These are phyloP conservation scores for Teratosphaeriaceae sp. DNA, from an alignment of 2,329 filamentous ascomycete species.

Conservation along the genomic window DNA sequence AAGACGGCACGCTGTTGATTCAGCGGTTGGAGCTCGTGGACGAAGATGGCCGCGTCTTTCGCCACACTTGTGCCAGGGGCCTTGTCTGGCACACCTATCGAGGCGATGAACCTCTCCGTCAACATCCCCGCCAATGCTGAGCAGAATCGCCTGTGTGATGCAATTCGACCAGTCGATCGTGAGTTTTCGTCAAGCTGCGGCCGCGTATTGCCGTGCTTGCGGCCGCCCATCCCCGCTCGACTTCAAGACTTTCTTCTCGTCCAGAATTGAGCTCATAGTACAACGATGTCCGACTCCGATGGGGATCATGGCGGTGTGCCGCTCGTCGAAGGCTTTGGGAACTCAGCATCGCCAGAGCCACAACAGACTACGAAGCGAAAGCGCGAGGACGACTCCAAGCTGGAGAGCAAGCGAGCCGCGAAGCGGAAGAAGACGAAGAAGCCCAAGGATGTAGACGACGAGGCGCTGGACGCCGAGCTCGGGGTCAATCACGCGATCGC, in stretches of 20 bases:
- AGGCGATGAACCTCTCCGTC: slow-evolving; percentile 44
- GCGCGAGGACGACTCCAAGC: slow-evolving; percentile 29
- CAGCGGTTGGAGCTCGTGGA: slow-evolving; percentile 73
- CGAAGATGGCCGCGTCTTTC: slow-evolving; percentile 81
- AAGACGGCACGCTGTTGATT: slow-evolving; percentile 68
- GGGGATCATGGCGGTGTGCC: slow-evolving; percentile 36
- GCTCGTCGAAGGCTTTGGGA: slow-evolving; percentile 37
- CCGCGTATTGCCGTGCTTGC: neutral
- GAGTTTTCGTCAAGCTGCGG: neutral
- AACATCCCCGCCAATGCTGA: slow-evolving; percentile 35
- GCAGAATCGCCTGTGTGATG: too few relatives aligned
- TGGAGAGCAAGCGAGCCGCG: slow-evolving; percentile 30
- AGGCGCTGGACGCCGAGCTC: slow-evolving; percentile 38
- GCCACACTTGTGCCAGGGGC: slow-evolving; percentile 43
- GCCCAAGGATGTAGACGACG: slow-evolving; percentile 58
- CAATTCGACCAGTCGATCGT: too few relatives aligned
- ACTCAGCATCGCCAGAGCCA: slow-evolving; percentile 19
- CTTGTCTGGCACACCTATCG: slow-evolving; percentile 37
- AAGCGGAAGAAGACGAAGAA: slow-evolving; percentile 56
- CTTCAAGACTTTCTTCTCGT: slow-evolving; percentile 2
- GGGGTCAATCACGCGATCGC: slow-evolving; percentile 73
- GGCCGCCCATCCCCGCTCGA: neutral
- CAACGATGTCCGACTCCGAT: slow-evolving; percentile 39
- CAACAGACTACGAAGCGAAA: slow-evolving; percentile 36
- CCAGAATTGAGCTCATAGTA: neutral